Evolutionary conservation across 768 basidiomycete genomes (phyloP).

Genomic region (Leucocoprinus sp.): DNA sequence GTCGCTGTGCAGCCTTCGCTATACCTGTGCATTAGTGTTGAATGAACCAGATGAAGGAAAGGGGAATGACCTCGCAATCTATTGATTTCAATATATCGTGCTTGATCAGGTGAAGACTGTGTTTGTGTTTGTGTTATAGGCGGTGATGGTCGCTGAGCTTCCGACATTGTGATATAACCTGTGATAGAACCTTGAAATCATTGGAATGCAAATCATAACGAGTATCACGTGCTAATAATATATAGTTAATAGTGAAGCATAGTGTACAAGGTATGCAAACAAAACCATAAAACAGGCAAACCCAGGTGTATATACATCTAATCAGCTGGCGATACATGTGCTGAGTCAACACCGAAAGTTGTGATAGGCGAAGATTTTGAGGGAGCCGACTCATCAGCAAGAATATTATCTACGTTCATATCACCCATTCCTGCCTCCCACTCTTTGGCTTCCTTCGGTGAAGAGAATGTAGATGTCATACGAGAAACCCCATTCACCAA

Average conservation of each 20-base stretch:
- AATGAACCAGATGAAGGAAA: neutral
- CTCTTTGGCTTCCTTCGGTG: conserved; percentile 4
- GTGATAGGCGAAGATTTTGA: neutral
- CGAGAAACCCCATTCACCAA: neutral
- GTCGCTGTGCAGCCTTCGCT: conserved; percentile 74
- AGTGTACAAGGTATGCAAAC: neutral
- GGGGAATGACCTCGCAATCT: conserved; percentile 54
- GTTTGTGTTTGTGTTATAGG: conserved; percentile 27
- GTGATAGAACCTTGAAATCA: too few relatives aligned
- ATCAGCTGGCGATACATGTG: neutral
- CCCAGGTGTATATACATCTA: neutral
- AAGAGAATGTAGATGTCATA: neutral
- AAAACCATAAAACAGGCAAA: too few relatives aligned
- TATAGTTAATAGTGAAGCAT: neutral
- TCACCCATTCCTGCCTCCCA: neutral
- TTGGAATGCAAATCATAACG: too few relatives aligned
- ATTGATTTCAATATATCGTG: conserved; percentile 69
- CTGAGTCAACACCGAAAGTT: neutral
- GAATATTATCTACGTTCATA: conserved; percentile 5
- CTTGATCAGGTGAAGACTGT: conserved; percentile 57
- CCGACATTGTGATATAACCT: conserved; percentile 17
- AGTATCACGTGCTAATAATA: too few relatives aligned
- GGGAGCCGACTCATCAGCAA: neutral
- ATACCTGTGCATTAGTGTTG: conserved; percentile 3
- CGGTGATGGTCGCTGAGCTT: conserved; percentile 26